Conservation (phyloP, 192 early-diverging fungal species). For the Chytriomyces hyalinus region DNA sequence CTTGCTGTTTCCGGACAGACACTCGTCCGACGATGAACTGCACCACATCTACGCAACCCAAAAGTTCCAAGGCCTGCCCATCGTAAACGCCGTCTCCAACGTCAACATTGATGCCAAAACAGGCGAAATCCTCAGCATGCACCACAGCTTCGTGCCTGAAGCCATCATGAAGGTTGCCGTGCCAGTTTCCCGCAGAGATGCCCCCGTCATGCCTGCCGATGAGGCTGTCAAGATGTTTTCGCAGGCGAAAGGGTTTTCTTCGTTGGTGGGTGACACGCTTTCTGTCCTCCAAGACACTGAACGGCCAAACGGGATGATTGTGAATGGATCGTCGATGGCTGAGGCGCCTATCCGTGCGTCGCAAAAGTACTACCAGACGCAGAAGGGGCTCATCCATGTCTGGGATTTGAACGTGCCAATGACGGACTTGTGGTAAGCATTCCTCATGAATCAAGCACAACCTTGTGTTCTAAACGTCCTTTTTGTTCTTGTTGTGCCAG, state of each 20-base stretch:
- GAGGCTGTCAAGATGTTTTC: slow-evolving; percentile 17
- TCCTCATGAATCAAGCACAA: too few relatives aligned
- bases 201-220: slow-evolving; percentile 6
- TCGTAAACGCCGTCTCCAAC: slow-evolving; percentile 79
- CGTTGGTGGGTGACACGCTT: neutral
- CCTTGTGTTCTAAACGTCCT: too few relatives aligned
- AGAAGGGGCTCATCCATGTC: neutral
- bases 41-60: slow-evolving; percentile 74
- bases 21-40: neutral
- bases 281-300: neutral
- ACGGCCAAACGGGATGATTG: neutral
- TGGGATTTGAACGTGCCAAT: slow-evolving; percentile 19
- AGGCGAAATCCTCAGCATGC: slow-evolving; percentile 46
- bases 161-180: neutral
- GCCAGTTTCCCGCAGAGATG: neutral
- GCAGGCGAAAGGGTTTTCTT: slow-evolving; percentile 2
- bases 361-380: slow-evolving; percentile 11
- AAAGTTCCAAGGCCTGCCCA: slow-evolving; percentile 61
- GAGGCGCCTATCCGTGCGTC: neutral
- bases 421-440: neutral
- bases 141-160: slow-evolving; percentile 4
- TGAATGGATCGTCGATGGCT: neutral
- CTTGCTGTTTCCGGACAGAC: too few relatives aligned
- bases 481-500: neutral
- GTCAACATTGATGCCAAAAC: slow-evolving; percentile 64